A percentile compares a stretch with the other conserved stretches of the same genome.
Conservation (phyloP, 2,329 filamentous ascomycete genomes). For the Penicillium sp. region DNA sequence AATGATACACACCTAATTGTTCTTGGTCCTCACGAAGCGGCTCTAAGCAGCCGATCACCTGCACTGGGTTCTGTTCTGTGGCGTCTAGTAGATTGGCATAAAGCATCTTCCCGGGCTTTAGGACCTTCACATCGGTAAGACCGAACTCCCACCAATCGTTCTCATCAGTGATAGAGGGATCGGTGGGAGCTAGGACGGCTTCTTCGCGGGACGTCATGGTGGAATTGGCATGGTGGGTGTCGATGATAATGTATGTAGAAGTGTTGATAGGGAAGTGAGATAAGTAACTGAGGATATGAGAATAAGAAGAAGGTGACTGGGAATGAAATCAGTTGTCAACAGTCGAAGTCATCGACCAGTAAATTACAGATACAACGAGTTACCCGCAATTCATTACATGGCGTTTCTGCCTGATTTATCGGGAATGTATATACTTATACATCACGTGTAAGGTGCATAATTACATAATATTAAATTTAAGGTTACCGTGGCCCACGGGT, state of each 20-base stretch:
- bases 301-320: slow-evolving; percentile 1
- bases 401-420: not conserved
- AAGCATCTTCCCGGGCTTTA: slow-evolving; percentile 47
- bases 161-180: slow-evolving; percentile 46
- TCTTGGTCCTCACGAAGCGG: slow-evolving; percentile 45
- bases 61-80: slow-evolving; percentile 53
- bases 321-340: slow-evolving; percentile 16
- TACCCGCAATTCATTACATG: slow-evolving; percentile 13
- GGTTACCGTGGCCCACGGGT: not conserved
- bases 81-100: slow-evolving; percentile 56
- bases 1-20: slow-evolving; percentile 37
- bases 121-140: slow-evolving; percentile 55
- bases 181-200: slow-evolving; percentile 44
- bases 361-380: slow-evolving; percentile 19
- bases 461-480: not conserved
- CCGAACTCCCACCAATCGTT: slow-evolving; percentile 61
- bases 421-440: not conserved
- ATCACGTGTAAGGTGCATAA: not conserved
- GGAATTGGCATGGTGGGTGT: slow-evolving; percentile 34
- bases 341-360: slow-evolving; percentile 11
- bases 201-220: slow-evolving; percentile 47
- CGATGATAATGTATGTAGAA: not conserved
- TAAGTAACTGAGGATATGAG: not conserved
- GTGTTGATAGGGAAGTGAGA: not conserved
- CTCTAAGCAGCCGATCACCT: slow-evolving; percentile 53